Percentiles rank a stretch among this genome's conserved stretches.
Evolutionary conservation across 306 rosid species (phyloP).

Genomic region (Citrullus amarus): DNA sequence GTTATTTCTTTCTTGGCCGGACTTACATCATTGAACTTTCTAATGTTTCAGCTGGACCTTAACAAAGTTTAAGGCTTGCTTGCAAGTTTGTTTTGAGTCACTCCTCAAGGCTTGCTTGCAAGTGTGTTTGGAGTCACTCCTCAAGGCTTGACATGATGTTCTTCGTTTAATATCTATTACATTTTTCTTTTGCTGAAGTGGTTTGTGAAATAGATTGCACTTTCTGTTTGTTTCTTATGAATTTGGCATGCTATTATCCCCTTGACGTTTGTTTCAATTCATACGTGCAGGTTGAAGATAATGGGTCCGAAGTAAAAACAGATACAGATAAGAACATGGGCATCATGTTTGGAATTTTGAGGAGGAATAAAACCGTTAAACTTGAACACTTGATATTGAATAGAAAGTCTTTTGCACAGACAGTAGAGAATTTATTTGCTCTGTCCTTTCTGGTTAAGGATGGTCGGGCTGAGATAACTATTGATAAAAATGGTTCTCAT

Average conservation of each 20-base stretch:
- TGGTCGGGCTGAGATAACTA: slow-evolving; percentile 54
- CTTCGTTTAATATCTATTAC: background rate
- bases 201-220: background rate
- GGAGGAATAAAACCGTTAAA: slow-evolving; percentile 24
- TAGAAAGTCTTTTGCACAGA: slow-evolving; percentile 64
- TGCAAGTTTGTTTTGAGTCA: too few relatives aligned
- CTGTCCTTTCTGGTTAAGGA: slow-evolving; percentile 76
- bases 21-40: background rate
- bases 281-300: slow-evolving; percentile 39
- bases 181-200: background rate
- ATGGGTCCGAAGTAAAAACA: slow-evolving; percentile 29
- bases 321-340: slow-evolving; percentile 74
- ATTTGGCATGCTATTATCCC: background rate
- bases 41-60: background rate
- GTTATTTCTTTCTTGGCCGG: background rate
- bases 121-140: background rate
- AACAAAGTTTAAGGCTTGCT: background rate
- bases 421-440: slow-evolving; percentile 74
- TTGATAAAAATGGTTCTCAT: slow-evolving; percentile 41
- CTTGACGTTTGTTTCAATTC: background rate
- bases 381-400: slow-evolving; percentile 55
- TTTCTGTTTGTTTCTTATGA: background rate
- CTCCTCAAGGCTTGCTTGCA: too few relatives aligned
- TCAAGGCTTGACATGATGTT: background rate
- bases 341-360: slow-evolving; percentile 49